Base-by-base conservation (phyloP, 2,329 filamentous ascomycete genomes). In the Incumbomyces lentus region DNA sequence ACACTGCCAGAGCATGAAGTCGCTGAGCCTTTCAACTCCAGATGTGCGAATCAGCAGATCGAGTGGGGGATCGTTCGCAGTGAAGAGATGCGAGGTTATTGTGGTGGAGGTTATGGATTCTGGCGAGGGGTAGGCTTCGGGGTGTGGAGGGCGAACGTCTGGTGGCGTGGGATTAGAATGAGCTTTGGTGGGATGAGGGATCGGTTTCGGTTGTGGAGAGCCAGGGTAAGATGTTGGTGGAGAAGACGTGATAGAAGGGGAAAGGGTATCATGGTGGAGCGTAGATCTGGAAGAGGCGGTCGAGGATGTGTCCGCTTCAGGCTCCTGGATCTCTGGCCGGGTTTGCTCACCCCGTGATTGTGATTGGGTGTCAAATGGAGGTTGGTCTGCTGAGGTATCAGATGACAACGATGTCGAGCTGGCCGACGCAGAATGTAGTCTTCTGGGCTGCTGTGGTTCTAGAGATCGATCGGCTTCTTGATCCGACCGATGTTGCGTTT, bases 1-100 rank as follows among this genome's bases (percentile, higher is more conserved):
- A 58, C 86, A 92, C 66, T 98, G 92, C 92, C 92, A 98, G 30
- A 98, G 79, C 89, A 98, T 92, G 59, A 96, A 98, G 63, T 98
- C 92, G 61, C 88, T 95, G 49, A 98, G 71, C 40, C 92, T 78
- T 64, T 89, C 84, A 12, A 98, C 92, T 22, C 89, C 90, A 52
- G 88, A 95, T 3, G 92, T 98, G 42, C 92, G 80, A 42, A 98
- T 76, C 46, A 98, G 81, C 11, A 98, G 75, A 60, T 98, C 92
- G 35, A 96, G 70, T 1, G 92, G 92, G 13, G 92, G 92, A 52
- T 85, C 82, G 44, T 80, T 79, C 40, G 83, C 78, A 3, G 90
- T 96, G 67, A 94, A 92, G 69, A 93, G 86, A 66, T 95, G 87
- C 50, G 80, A 78, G 45, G 82, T 83, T 46, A 98, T 71, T 0